These are phyloP conservation scores for Phytophthora sp. DNA, from an alignment of 352 stramenopile species.

Conservation along the genomic window DNA sequence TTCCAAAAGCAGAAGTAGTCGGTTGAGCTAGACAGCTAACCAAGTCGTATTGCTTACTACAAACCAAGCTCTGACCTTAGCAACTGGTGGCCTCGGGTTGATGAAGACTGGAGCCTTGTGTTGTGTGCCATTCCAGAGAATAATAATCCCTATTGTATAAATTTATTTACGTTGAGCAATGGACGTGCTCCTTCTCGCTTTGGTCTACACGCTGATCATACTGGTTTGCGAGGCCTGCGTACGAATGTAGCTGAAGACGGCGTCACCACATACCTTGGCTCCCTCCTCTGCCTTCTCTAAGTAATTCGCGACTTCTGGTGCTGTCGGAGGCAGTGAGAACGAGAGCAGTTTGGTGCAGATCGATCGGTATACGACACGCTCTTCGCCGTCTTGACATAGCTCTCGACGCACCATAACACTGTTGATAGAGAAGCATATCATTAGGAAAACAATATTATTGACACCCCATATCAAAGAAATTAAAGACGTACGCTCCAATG, in stretches of 20 bases:
- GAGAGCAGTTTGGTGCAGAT: slow-evolving; percentile 45
- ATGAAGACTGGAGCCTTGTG: not conserved
- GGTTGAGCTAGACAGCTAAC: slow-evolving; percentile 36
- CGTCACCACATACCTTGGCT: slow-evolving; percentile 42
- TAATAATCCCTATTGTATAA: slow-evolving; percentile 30
- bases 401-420: slow-evolving; percentile 46
- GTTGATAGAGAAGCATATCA: slow-evolving; percentile 31
- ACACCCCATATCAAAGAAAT: not conserved
- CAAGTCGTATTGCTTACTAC: no score
- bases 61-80: slow-evolving; percentile 3
- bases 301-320: slow-evolving; percentile 33
- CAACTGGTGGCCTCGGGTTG: no score
- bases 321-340: slow-evolving; percentile 19
- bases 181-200: not conserved
- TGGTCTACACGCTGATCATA: slow-evolving; percentile 21
- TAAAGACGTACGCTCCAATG: slow-evolving; percentile 39
- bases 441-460: slow-evolving; percentile 6
- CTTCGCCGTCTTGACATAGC: slow-evolving; percentile 37
- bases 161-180: slow-evolving; percentile 14
- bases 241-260: slow-evolving; percentile 54
- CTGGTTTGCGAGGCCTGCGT: slow-evolving; percentile 20
- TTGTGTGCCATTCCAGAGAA: slow-evolving; percentile 13
- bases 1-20: slow-evolving; percentile 35
- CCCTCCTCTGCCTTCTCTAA: slow-evolving; percentile 34
- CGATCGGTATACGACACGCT: slow-evolving; percentile 40